A percentile compares a stretch with the other conserved stretches of the same genome.
phyloP scores from a whole-genome alignment of 176 grass and related monocot genomes.

The Triticum aestivum region DNA sequence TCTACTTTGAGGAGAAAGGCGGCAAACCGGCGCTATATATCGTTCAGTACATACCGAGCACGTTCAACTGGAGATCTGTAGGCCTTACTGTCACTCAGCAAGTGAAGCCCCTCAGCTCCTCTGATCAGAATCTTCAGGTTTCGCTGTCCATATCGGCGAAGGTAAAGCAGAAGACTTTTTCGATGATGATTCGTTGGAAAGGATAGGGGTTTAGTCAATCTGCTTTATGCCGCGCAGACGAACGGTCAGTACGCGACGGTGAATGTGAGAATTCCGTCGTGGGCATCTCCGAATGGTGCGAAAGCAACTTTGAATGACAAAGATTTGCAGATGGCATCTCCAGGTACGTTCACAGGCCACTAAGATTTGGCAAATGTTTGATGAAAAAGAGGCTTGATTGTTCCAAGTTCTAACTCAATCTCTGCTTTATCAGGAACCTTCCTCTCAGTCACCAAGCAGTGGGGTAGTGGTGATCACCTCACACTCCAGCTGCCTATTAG shows the following conservation, averaged over 20 bases:
- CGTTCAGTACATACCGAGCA: slow-evolving; percentile 82
- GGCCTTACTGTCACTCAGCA: slow-evolving; percentile 59
- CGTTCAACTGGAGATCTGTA: slow-evolving; percentile 66
- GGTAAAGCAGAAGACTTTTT: slow-evolving; percentile 22
- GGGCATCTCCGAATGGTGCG: slow-evolving; percentile 57
- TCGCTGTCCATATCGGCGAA: slow-evolving; percentile 59
- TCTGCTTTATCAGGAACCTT: slow-evolving; percentile 54
- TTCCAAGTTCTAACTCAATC: neutral
- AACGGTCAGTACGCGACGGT: slow-evolving; percentile 49
- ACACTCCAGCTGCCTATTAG: slow-evolving; percentile 56
- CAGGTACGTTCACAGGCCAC: slow-evolving; percentile 43
- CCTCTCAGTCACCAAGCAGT: slow-evolving; percentile 60
- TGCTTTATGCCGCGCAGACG: slow-evolving; percentile 33
- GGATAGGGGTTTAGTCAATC: slow-evolving; percentile 2
- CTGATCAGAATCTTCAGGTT: slow-evolving; percentile 57
- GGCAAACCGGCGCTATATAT: slow-evolving; percentile 50
- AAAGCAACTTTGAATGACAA: slow-evolving; percentile 65
- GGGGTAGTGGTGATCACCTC: slow-evolving; percentile 61
- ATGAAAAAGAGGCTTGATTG: neutral
- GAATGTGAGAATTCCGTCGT: slow-evolving; percentile 76
- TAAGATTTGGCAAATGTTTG: neutral
- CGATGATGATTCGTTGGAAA: neutral
- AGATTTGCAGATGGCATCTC: slow-evolving; percentile 43
- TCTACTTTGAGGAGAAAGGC: slow-evolving; percentile 87
- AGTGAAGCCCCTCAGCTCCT: slow-evolving; percentile 51